A percentile compares a stretch with the other conserved stretches of the same genome.
Conservation (phyloP, 73 alveolate species). For the Tetrahymena thermophila region DNA sequence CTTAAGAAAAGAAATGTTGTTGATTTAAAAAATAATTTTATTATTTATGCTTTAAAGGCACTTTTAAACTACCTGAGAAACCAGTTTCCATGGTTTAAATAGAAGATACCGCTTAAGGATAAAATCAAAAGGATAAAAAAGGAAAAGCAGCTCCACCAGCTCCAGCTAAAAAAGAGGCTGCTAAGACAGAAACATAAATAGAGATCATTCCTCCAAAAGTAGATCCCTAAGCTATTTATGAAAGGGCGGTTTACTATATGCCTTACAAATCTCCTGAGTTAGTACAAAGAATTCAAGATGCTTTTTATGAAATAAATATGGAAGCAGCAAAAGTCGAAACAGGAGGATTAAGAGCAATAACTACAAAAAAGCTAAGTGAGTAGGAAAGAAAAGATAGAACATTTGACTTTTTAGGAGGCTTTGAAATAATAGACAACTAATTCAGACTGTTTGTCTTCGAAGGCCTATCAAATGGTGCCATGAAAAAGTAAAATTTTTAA, state of each 20-base stretch:
- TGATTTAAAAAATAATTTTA: background rate
- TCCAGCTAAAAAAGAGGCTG: background rate
- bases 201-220: background rate
- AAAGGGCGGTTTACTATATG: conserved; percentile 50
- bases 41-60: background rate
- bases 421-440: conserved; percentile 59
- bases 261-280: conserved; percentile 55
- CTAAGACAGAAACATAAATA: background rate
- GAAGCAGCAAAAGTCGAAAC: conserved; percentile 33
- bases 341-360: conserved; percentile 40
- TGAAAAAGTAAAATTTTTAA: conserved; percentile 10
- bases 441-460: conserved; percentile 55
- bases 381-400: conserved; percentile 45
- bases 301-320: conserved; percentile 48
- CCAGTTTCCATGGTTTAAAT: background rate
- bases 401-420: conserved; percentile 59
- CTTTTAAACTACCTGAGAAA: background rate
- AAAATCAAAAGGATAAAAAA: background rate
- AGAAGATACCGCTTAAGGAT: background rate
- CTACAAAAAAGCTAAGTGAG: conserved; percentile 49
- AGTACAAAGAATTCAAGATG: conserved; percentile 20
- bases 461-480: conserved; percentile 61
- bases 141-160: background rate
- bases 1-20: background rate
- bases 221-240: conserved; percentile 22